Percentiles rank a stretch among this genome's conserved stretches.
phyloP scores from a whole-genome alignment of 805 yeast genomes.

The Schizosaccharomyces cryophilus region DNA sequence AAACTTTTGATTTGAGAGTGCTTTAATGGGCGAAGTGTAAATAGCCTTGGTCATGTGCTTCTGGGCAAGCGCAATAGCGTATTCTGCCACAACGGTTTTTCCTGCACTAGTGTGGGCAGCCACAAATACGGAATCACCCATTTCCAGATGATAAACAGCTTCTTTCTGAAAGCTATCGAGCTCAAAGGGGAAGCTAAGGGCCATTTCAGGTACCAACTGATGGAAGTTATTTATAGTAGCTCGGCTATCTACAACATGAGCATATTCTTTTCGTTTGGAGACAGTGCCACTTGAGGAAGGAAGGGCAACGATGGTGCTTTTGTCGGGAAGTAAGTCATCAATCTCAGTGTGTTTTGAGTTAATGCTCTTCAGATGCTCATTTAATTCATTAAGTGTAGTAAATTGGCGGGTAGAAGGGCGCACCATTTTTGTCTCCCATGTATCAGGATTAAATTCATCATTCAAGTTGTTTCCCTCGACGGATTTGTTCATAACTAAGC shows the following conservation, averaged over 20 bases:
- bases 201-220: slow-evolving; percentile 80
- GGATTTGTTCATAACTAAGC: slow-evolving; percentile 25
- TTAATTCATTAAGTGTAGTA: neutral
- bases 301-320: neutral
- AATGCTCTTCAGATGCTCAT: neutral
- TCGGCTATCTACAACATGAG: slow-evolving; percentile 75
- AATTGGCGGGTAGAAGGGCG: neutral
- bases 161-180: slow-evolving; percentile 89
- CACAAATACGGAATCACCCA: slow-evolving; percentile 93
- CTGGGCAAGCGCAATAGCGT: slow-evolving; percentile 90
- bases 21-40: slow-evolving; percentile 87
- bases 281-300: neutral
- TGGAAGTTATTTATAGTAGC: slow-evolving; percentile 63
- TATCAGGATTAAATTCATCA: slow-evolving; percentile 6
- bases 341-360: neutral
- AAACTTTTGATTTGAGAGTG: slow-evolving; percentile 70
- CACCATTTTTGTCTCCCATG: slow-evolving; percentile 3
- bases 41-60: slow-evolving; percentile 87
- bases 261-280: slow-evolving; percentile 54
- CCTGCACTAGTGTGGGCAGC: slow-evolving; percentile 99
- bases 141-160: slow-evolving; percentile 86
- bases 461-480: slow-evolving; percentile 9
- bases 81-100: slow-evolving; percentile 93
- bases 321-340: neutral
- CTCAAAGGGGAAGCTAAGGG: slow-evolving; percentile 84